Conservation (phyloP, 1,139 yeast genomes). For the Saccharomycopsis crataegensis region DNA sequence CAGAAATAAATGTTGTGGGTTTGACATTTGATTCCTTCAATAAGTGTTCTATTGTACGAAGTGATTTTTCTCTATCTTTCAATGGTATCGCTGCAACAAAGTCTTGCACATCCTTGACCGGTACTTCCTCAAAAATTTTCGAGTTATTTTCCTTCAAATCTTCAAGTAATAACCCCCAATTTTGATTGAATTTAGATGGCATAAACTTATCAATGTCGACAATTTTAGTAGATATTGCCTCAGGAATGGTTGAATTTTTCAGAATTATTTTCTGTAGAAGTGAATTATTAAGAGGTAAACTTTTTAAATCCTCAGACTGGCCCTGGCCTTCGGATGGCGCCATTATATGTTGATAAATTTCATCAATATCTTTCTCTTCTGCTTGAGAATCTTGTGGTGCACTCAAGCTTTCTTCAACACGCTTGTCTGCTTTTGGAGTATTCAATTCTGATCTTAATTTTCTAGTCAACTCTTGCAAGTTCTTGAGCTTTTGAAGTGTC, state of each 20-base stretch:
- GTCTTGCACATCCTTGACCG: conserved; percentile 32
- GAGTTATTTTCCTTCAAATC: conserved; percentile 34
- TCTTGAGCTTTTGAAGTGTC: conserved; percentile 9
- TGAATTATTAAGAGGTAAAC: not conserved
- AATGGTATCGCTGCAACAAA: conserved; percentile 42
- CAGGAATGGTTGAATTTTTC: conserved; percentile 33
- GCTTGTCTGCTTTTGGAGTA: not conserved
- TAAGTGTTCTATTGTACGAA: conserved; percentile 34
- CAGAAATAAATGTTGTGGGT: conserved; percentile 34
- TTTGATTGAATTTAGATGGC: conserved; percentile 35
- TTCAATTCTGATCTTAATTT: conserved; percentile 5
- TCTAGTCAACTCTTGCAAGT: conserved; percentile 9
- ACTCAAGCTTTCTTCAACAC: not conserved
- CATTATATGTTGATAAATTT: conserved; percentile 23
- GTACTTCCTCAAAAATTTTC: conserved; percentile 35
- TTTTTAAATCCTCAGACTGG: not conserved
- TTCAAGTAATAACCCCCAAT: conserved; percentile 50
- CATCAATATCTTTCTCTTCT: conserved; percentile 18
- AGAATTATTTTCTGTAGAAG: not conserved
- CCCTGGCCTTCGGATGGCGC: conserved; percentile 21
- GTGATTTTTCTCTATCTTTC: conserved; percentile 29
- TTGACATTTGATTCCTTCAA: conserved; percentile 31
- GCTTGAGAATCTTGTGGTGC: not conserved
- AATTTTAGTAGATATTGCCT: conserved; percentile 35
- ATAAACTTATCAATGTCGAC: conserved; percentile 44